A percentile compares a stretch with the other conserved stretches of the same genome.
phyloP scores from a whole-genome alignment of 108 stramenopile genomes.

The Nitzschia sp. region DNA sequence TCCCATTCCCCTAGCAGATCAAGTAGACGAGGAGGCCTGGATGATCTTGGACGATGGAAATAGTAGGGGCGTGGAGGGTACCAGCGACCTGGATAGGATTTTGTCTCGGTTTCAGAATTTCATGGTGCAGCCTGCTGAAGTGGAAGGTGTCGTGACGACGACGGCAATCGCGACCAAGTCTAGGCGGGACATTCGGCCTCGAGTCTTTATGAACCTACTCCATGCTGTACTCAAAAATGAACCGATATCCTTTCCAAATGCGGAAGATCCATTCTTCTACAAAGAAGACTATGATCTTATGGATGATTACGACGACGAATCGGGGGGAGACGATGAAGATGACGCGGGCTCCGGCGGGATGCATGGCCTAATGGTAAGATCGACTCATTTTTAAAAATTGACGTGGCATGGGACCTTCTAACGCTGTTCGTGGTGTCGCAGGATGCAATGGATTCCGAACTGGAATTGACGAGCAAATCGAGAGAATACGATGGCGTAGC shows the following conservation, averaged over 20 bases:
- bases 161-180: not conserved
- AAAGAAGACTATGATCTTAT: slow-evolving; percentile 44
- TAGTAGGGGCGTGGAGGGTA: not conserved
- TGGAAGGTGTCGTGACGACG: slow-evolving; percentile 48
- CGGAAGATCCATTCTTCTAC: slow-evolving; percentile 40
- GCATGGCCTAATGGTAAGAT: slow-evolving; percentile 28
- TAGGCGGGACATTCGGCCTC: slow-evolving; percentile 51
- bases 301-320: slow-evolving; percentile 41
- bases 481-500: slow-evolving; percentile 17
- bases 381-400: too few relatives aligned
- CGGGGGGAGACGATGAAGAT: too few relatives aligned
- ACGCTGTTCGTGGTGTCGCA: too few relatives aligned
- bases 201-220: slow-evolving; percentile 60
- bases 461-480: slow-evolving; percentile 24
- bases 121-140: slow-evolving; percentile 53
- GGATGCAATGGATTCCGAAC: slow-evolving; percentile 55
- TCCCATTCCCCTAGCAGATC: slow-evolving; percentile 34
- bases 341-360: not conserved
- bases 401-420: too few relatives aligned
- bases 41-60: slow-evolving; percentile 37
- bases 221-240: slow-evolving; percentile 51
- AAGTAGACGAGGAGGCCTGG: slow-evolving; percentile 68
- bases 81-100: slow-evolving; percentile 43
- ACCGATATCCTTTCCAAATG: slow-evolving; percentile 8
- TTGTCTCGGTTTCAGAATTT: slow-evolving; percentile 53